Conservation (phyloP, 768 basidiomycete genomes). For the Tephrocybe sp. region DNA sequence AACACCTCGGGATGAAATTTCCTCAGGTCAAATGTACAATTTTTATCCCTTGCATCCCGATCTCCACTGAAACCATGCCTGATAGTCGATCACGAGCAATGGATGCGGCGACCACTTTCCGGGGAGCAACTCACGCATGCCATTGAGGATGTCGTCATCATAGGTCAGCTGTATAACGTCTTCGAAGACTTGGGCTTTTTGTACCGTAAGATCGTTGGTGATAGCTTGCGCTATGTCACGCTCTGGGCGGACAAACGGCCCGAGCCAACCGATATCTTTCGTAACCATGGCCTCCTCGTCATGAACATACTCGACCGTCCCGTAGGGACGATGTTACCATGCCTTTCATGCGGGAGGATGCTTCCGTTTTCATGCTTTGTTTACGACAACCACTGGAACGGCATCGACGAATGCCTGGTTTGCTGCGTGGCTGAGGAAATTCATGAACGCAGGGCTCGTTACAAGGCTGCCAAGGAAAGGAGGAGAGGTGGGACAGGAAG, state of each 20-base stretch:
- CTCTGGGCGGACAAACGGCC: slow-evolving; percentile 10
- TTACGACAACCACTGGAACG: neutral
- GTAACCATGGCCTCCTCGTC: slow-evolving; percentile 10
- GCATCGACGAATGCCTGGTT: neutral
- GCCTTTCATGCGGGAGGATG: neutral
- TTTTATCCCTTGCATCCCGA: neutral
- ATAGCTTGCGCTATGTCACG: slow-evolving; percentile 12
- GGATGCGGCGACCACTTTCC: slow-evolving; percentile 7
- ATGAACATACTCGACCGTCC: slow-evolving; percentile 1
- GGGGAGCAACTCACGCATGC: slow-evolving; percentile 1
- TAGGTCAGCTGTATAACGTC: neutral
- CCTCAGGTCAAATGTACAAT: neutral
- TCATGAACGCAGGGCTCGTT: neutral
- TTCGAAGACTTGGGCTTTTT: slow-evolving; percentile 6
- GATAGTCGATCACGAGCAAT: slow-evolving; percentile 10
- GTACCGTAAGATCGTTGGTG: neutral
- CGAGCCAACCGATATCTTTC: neutral
- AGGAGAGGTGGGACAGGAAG: neutral
- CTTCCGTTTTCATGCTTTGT: neutral
- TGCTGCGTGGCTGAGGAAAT: neutral
- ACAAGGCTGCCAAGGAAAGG: neutral
- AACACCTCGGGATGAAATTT: slow-evolving; percentile 1
- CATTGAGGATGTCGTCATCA: slow-evolving; percentile 9
- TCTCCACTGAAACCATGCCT: neutral
- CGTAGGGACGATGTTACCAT: neutral